Evolutionary conservation across 805 yeast species (phyloP).

Genomic region (Sporopachydermia quercuum): DNA sequence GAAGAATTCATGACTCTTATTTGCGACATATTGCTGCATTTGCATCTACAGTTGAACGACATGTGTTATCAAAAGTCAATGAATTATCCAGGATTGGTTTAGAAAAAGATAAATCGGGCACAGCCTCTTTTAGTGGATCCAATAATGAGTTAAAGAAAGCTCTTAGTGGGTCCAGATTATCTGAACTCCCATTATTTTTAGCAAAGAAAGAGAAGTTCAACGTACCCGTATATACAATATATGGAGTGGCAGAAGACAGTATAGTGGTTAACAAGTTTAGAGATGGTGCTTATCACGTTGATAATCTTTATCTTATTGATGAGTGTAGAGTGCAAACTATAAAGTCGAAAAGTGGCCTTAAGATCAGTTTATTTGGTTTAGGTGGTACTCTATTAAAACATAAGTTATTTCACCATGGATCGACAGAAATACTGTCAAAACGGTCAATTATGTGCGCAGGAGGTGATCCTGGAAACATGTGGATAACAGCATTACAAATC

Average conservation of each 20-base stretch:
- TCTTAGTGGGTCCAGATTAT: constrained; percentile 24
- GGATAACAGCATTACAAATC: constrained; percentile 60
- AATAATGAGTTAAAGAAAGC: constrained; percentile 20
- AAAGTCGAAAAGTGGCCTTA: constrained; percentile 25
- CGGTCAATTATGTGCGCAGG: constrained; percentile 33
- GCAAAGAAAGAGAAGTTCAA: constrained; percentile 26
- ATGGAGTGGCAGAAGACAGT: constrained; percentile 66
- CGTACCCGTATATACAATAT: constrained; percentile 64
- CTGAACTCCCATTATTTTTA: constrained; percentile 37
- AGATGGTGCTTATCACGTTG: constrained; percentile 33
- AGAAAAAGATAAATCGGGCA: constrained; percentile 25
- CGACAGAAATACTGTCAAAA: constrained; percentile 19
- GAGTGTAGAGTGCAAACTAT: constrained; percentile 35
- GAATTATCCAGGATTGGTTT: constrained; percentile 29
- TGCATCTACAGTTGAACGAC: constrained; percentile 39
- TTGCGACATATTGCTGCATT: constrained; percentile 39
- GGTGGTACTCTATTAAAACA: constrained; percentile 61
- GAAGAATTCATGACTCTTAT: constrained; percentile 38
- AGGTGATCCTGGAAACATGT: constrained; percentile 50
- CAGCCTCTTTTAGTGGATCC: constrained; percentile 13
- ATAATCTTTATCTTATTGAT: constrained; percentile 47
- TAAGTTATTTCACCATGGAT: constrained; percentile 53
- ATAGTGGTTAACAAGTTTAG: constrained; percentile 48
- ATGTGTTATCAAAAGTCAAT: constrained; percentile 34
- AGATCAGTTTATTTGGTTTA: constrained; percentile 46